Conservation (phyloP, 768 basidiomycete species). For the Tulasnella sp. region DNA sequence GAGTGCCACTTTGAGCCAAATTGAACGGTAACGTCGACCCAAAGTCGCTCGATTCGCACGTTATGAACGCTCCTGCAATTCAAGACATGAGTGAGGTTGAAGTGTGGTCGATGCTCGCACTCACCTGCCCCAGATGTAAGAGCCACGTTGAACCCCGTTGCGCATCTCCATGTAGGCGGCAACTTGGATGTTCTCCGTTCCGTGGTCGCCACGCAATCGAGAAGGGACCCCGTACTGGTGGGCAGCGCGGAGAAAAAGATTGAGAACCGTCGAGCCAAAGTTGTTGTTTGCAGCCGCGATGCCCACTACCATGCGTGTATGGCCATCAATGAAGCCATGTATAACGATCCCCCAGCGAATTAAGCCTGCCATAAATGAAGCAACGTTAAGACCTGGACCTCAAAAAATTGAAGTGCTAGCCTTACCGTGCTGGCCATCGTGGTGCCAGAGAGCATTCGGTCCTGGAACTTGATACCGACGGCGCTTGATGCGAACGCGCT, state of each 20-base stretch:
- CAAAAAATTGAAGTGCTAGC: neutral
- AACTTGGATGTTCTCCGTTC: conserved; percentile 24
- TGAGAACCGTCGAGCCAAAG: conserved; percentile 28
- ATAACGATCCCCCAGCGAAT: conserved; percentile 27
- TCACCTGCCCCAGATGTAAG: conserved; percentile 27
- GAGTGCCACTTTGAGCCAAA: conserved; percentile 23
- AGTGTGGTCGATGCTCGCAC: neutral
- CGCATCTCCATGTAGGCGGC: conserved; percentile 23
- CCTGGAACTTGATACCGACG: conserved; percentile 5
- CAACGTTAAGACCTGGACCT: neutral
- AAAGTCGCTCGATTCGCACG: conserved; percentile 25
- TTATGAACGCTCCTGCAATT: conserved; percentile 25
- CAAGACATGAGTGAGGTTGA: neutral
- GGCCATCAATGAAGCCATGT: conserved; percentile 28
- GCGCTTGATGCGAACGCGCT: neutral
- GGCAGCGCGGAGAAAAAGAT: conserved; percentile 30
- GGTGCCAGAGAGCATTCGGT: conserved; percentile 29
- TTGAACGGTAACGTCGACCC: conserved; percentile 25
- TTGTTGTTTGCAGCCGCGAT: conserved; percentile 18
- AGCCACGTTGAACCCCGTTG: conserved; percentile 19
- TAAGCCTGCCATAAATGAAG: conserved; percentile 10
- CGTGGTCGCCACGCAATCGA: conserved; percentile 26
- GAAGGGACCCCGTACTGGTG: conserved; percentile 30
- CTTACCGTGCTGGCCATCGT: conserved; percentile 30
- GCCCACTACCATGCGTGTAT: conserved; percentile 22